A percentile compares a stretch with the other conserved stretches of the same genome.
phyloP scores from a whole-genome alignment of 1,284 basidiomycete species.

The Fistulinella cinereoalba region DNA sequence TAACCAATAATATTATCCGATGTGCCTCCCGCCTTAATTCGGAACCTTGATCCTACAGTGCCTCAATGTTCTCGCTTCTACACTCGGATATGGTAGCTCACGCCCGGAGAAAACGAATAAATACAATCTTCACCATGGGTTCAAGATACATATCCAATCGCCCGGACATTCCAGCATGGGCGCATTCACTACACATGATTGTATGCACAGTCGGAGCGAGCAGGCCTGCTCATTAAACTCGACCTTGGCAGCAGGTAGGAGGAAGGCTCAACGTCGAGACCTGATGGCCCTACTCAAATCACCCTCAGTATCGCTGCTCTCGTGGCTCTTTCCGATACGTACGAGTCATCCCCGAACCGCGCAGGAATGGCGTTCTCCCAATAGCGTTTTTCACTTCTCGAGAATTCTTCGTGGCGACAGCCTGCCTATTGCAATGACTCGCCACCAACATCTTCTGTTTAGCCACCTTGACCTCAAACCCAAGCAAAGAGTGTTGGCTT shows the following conservation, averaged over 20 bases:
- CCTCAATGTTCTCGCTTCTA: not conserved
- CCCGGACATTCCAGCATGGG: not conserved
- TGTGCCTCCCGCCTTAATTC: not conserved
- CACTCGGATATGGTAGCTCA: not conserved
- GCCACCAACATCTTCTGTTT: conserved; percentile 12
- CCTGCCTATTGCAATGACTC: conserved; percentile 10
- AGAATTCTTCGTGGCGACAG: conserved; percentile 9
- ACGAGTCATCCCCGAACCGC: not conserved
- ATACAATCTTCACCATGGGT: not conserved
- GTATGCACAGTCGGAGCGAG: not conserved
- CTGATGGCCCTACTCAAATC: not conserved
- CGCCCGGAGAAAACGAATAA: not conserved
- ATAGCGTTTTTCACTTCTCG: conserved; percentile 13
- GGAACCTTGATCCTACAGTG: not conserved
- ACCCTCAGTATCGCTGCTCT: not conserved
- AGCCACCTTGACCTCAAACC: conserved; percentile 11
- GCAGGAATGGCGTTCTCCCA: conserved; percentile 31
- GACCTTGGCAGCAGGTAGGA: not conserved
- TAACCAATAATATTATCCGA: not conserved
- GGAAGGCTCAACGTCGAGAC: not conserved
- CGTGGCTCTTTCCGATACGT: not conserved
- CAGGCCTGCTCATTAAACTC: conserved; percentile 4
- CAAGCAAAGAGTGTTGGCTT: conserved; percentile 9
- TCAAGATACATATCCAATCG: not conserved
- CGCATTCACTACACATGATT: not conserved